Percentiles rank a stretch among this genome's conserved stretches.
phyloP scores from a whole-genome alignment of 495 filamentous ascomycete species.

The Trichocladium antarcticum region DNA sequence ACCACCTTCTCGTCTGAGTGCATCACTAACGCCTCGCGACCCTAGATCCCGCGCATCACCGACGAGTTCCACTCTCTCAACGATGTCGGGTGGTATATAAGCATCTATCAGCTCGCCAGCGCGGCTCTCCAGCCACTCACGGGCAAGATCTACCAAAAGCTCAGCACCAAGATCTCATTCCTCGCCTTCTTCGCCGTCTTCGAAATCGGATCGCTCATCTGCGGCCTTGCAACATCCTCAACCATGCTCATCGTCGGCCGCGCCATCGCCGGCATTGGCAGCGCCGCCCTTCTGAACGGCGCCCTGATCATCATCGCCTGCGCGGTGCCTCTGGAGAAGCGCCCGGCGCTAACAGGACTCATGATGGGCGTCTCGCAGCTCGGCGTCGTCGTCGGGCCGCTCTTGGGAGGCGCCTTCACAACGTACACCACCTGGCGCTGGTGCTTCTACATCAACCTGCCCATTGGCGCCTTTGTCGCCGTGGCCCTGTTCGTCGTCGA shows the following conservation, averaged over 20 bases:
- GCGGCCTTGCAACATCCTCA: conserved; percentile 38
- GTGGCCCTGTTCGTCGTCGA: conserved; percentile 43
- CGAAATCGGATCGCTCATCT: conserved; percentile 41
- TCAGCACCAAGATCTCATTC: conserved; percentile 35
- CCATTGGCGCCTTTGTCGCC: conserved; percentile 51
- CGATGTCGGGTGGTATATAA: conserved; percentile 45
- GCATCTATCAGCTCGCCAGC: conserved; percentile 42
- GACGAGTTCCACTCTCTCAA: conserved; percentile 35
- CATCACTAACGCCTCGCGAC: background rate
- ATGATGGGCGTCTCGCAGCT: conserved; percentile 49
- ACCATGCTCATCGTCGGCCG: conserved; percentile 44
- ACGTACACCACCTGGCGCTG: conserved; percentile 46
- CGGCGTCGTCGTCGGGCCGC: conserved; percentile 55
- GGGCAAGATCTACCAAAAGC: conserved; percentile 42
- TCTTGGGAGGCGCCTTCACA: conserved; percentile 46
- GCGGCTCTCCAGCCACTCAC: conserved; percentile 42
- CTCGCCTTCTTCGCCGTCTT: conserved; percentile 31
- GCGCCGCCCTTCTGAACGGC: conserved; percentile 32
- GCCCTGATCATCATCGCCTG: conserved; percentile 27
- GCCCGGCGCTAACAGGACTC: conserved; percentile 30
- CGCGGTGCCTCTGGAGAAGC: conserved; percentile 28
- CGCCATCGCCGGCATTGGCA: conserved; percentile 43
- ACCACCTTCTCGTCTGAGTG: background rate
- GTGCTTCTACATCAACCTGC: conserved; percentile 62
- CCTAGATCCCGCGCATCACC: conserved; percentile 38